Percentiles rank a stretch among this genome's conserved stretches.
phyloP scores from a whole-genome alignment of 306 rosid species.

The Luffa aegyptiaca region DNA sequence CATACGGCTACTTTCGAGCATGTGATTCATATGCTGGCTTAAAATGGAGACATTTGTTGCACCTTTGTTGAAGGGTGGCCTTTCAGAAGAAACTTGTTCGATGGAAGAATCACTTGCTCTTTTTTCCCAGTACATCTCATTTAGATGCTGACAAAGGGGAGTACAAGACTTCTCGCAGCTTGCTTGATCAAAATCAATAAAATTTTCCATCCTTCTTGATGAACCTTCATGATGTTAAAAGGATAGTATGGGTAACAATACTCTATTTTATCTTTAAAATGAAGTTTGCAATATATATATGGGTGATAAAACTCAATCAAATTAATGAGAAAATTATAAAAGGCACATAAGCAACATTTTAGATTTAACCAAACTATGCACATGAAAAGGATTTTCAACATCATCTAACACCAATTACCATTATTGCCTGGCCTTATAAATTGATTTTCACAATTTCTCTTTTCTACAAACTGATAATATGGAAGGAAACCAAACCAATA shows the following conservation, averaged over 20 bases:
- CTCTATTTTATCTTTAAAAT: background rate
- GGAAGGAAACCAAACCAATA: background rate
- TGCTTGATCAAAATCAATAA: slow-evolving; percentile 62
- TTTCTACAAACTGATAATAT: background rate
- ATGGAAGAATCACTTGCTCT: slow-evolving; percentile 28
- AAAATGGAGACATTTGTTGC: background rate
- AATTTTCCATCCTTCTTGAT: slow-evolving; percentile 77
- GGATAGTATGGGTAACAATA: background rate
- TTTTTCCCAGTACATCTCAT: slow-evolving; percentile 44
- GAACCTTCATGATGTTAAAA: slow-evolving; percentile 38
- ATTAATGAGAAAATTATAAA: background rate
- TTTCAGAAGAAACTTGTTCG: background rate
- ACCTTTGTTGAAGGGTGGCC: background rate
- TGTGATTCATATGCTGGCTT: background rate
- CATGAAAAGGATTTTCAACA: background rate
- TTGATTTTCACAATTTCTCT: background rate
- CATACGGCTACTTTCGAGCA: background rate
- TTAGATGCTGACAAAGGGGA: slow-evolving; percentile 32
- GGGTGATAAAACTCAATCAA: background rate
- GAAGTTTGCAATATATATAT: background rate
- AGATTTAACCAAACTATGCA: background rate
- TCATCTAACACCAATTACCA: background rate
- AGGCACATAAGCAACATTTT: background rate
- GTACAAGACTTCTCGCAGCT: slow-evolving; percentile 26
- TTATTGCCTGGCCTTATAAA: background rate